A percentile compares a stretch with the other conserved stretches of the same genome.
Evolutionary conservation across 805 yeast genomes (phyloP).

Genomic region (Myxozyma neotropica): DNA sequence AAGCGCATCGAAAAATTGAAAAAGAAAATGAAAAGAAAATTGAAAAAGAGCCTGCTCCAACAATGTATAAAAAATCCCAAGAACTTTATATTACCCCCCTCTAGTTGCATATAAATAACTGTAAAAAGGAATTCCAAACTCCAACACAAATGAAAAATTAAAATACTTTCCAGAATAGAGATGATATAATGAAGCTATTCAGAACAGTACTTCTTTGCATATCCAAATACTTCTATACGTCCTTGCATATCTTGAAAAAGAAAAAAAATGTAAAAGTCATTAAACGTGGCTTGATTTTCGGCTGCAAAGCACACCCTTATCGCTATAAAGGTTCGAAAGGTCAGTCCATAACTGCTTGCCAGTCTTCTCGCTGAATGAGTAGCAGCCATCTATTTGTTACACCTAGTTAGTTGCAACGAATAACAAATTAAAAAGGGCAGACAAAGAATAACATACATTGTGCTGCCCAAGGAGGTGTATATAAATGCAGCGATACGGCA

Average conservation of each 20-base stretch:
- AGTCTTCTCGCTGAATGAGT: slow-evolving; percentile 49
- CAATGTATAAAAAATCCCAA: background rate
- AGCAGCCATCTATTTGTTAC: slow-evolving; percentile 44
- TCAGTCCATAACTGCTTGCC: slow-evolving; percentile 42
- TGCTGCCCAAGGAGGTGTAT: slow-evolving; percentile 76
- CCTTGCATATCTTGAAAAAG: too few species aligned
- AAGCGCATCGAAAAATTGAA: background rate
- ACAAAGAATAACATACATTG: slow-evolving; percentile 53
- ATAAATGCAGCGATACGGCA: slow-evolving; percentile 68
- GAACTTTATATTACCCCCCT: background rate
- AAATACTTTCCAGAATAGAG: background rate
- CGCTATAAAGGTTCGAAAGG: slow-evolving; percentile 62
- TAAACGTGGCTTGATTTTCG: slow-evolving; percentile 10
- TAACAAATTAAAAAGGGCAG: slow-evolving; percentile 36
- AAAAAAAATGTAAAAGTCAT: background rate
- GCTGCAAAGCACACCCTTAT: slow-evolving; percentile 52
- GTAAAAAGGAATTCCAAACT: too few species aligned
- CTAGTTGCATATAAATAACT: background rate
- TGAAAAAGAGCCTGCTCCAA: too few species aligned
- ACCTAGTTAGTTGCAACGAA: slow-evolving; percentile 1
- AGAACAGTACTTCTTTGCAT: too few species aligned
- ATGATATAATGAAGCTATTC: background rate
- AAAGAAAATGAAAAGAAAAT: too few species aligned
- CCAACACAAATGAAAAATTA: background rate
- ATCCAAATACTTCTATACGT: too few species aligned